Conservation (phyloP, 441 rosid species). For the Daphne laureola region DNA sequence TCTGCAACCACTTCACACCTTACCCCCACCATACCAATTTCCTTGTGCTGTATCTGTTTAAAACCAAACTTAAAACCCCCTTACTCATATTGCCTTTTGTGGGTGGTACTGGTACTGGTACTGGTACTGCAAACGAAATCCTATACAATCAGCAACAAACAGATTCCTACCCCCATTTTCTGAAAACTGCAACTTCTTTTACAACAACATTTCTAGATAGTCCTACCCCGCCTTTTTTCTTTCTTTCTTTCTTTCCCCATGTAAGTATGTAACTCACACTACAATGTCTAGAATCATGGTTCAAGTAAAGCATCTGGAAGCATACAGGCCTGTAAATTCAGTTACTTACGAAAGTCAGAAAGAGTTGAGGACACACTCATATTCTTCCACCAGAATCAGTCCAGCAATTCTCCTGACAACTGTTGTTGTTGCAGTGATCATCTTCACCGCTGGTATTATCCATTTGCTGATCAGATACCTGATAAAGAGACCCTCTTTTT, state of each 20-base stretch:
- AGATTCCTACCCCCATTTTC: not conserved
- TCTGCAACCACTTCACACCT: slow-evolving; percentile 1
- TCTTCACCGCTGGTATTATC: slow-evolving; percentile 69
- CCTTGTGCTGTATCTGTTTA: not conserved
- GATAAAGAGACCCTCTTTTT: slow-evolving; percentile 31
- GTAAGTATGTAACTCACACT: not conserved
- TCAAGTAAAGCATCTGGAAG: slow-evolving; percentile 19
- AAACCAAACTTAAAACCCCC: slow-evolving; percentile 6
- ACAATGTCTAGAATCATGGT: slow-evolving; percentile 26
- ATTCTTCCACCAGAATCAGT: slow-evolving; percentile 39
- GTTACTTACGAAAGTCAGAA: slow-evolving; percentile 18
- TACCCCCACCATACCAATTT: slow-evolving; percentile 8
- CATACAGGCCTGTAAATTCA: slow-evolving; percentile 24
- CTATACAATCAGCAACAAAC: slow-evolving; percentile 3
- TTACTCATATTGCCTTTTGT: slow-evolving; percentile 6
- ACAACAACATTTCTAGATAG: not conserved
- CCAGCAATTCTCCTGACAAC: slow-evolving; percentile 60
- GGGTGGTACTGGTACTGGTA: too few relatives aligned
- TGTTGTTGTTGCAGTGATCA: slow-evolving; percentile 49
- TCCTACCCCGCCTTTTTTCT: not conserved
- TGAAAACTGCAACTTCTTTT: not conserved
- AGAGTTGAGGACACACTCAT: slow-evolving; percentile 27
- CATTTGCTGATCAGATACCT: slow-evolving; percentile 67
- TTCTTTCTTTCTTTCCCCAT: too few relatives aligned
- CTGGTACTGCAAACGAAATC: slow-evolving; percentile 11